These are phyloP conservation scores for Dryas drummondii DNA, from an alignment of 306 rosid species.

Conservation along the genomic window DNA sequence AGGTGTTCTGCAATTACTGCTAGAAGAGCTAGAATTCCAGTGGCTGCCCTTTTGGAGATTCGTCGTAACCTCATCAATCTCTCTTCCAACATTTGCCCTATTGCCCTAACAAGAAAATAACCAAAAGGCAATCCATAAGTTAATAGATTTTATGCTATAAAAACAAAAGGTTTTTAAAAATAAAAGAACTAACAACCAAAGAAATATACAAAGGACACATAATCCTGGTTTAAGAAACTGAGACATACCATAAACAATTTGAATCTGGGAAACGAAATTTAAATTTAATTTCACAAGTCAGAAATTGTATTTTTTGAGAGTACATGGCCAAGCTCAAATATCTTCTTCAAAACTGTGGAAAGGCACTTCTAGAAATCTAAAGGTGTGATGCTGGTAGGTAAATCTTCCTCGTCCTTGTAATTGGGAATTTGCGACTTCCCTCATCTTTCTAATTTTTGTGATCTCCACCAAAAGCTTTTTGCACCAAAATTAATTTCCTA, in stretches of 20 bases:
- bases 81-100: constrained; percentile 64
- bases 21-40: constrained; percentile 47
- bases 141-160: constrained; percentile 12
- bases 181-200: not conserved
- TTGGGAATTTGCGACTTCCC: too few species aligned
- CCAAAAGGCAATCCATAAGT: not conserved
- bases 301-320: not conserved
- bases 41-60: constrained; percentile 51
- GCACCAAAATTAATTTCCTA: too few species aligned
- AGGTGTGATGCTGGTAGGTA: too few species aligned
- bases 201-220: not conserved
- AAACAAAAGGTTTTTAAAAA: constrained; percentile 5
- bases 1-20: constrained; percentile 46
- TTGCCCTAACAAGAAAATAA: constrained; percentile 53
- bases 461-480: too few species aligned
- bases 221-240: not conserved
- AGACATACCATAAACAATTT: not conserved
- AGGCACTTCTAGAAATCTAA: not conserved
- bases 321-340: not conserved
- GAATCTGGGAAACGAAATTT: not conserved
- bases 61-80: constrained; percentile 51
- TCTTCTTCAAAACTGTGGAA: not conserved
- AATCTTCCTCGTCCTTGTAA: too few species aligned
- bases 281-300: not conserved
- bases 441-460: too few species aligned